phyloP scores from a whole-genome alignment of 805 yeast species.

The Citeromyces matritensis region DNA sequence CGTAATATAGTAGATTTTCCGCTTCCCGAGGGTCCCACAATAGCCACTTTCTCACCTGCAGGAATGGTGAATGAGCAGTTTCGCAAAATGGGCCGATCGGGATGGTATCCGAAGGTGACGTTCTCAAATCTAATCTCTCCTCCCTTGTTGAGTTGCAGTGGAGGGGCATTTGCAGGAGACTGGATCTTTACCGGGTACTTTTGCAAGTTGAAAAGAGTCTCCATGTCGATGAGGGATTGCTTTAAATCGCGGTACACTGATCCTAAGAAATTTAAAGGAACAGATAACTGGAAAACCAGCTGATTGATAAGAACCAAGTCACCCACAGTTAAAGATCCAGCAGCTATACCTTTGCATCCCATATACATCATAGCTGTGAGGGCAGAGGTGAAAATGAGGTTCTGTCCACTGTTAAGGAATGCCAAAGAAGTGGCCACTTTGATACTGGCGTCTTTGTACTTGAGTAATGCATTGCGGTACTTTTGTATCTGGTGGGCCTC shows the following conservation, averaged over 20 bases:
- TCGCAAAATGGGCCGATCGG: conserved; percentile 70
- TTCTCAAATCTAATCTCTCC: conserved; percentile 83
- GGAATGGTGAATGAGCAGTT: conserved; percentile 80
- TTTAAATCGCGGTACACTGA: conserved; percentile 91
- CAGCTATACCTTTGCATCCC: conserved; percentile 90
- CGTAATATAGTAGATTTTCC: conserved; percentile 87
- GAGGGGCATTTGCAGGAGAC: conserved; percentile 49
- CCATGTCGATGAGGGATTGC: conserved; percentile 92
- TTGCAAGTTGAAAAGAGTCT: conserved; percentile 77
- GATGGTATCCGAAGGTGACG: conserved; percentile 85
- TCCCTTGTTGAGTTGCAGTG: conserved; percentile 35
- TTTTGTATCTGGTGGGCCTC: conserved; percentile 68
- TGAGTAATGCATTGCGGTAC: conserved; percentile 59
- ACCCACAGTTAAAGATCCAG: conserved; percentile 78
- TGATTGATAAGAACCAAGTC: conserved; percentile 92
- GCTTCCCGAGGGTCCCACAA: conserved; percentile 93
- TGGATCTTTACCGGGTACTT: conserved; percentile 53
- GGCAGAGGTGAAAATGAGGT: conserved; percentile 71
- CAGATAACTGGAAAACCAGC: conserved; percentile 88
- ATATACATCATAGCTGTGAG: conserved; percentile 95
- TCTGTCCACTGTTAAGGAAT: conserved; percentile 67
- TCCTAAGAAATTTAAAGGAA: conserved; percentile 88
- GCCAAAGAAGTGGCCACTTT: conserved; percentile 80
- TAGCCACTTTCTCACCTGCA: conserved; percentile 81
- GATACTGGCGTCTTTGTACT: conserved; percentile 62